Conservation (phyloP, 495 filamentous ascomycete species). For the Penicillium lividum region DNA sequence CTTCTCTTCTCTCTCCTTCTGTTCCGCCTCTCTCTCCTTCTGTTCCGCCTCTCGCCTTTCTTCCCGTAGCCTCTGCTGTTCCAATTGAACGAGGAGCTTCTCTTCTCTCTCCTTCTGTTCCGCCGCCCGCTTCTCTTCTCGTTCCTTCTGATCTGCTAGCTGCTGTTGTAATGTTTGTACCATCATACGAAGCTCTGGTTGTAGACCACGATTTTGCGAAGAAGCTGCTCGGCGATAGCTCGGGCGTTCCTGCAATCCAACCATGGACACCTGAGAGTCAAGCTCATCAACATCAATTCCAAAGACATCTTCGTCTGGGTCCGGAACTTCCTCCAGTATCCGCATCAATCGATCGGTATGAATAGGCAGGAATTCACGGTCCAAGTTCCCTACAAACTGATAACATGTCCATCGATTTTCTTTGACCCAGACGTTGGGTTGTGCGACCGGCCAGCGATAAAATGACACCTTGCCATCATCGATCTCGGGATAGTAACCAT, state of each 20-base stretch:
- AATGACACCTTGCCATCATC: slow-evolving; percentile 9
- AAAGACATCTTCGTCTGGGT: slow-evolving; percentile 4
- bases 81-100: background rate
- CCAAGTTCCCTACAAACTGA: slow-evolving; percentile 4
- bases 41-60: background rate
- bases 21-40: no score
- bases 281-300: slow-evolving; percentile 3
- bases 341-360: slow-evolving; percentile 7
- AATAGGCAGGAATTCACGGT: slow-evolving; percentile 11
- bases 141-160: slow-evolving; percentile 9
- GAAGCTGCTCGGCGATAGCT: slow-evolving; percentile 7
- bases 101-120: no score
- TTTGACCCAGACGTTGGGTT: slow-evolving; percentile 6
- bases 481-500: slow-evolving; percentile 11
- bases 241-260: slow-evolving; percentile 10
- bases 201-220: slow-evolving; percentile 10
- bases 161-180: slow-evolving; percentile 10
- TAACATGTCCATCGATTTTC: slow-evolving; percentile 12
- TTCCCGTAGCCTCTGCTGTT: slow-evolving; percentile 3
- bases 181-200: slow-evolving; percentile 11
- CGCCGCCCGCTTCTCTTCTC: slow-evolving; percentile 8
- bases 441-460: slow-evolving; percentile 6
- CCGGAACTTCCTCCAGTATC: slow-evolving; percentile 3
- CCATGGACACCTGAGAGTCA: slow-evolving; percentile 8
- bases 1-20: background rate